These are phyloP conservation scores for Mucor plumbeus DNA, from an alignment of 371 early-diverging fungal species.

Conservation along the genomic window DNA sequence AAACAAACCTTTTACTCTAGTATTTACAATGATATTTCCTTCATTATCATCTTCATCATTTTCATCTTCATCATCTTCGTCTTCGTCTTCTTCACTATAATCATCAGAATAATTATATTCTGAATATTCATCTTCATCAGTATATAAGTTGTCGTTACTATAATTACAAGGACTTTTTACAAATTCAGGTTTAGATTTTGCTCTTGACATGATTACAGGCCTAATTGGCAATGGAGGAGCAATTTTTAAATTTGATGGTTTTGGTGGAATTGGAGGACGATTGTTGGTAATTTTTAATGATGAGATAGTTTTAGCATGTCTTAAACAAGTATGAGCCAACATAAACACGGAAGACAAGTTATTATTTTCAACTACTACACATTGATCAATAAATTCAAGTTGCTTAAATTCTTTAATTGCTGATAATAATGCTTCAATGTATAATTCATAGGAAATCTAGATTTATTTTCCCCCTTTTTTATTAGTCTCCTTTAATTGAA, in stretches of 20 bases:
- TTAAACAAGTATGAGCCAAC: conserved; percentile 43
- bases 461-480: conserved; percentile 1
- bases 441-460: conserved; percentile 45
- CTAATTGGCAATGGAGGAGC: conserved; percentile 46
- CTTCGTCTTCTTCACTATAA: background rate
- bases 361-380: conserved; percentile 22
- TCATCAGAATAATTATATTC: too few species aligned
- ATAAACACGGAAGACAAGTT: conserved; percentile 31
- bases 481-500: conserved; percentile 1
- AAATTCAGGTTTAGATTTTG: conserved; percentile 14
- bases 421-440: conserved; percentile 41
- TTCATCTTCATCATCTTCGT: conserved; percentile 15
- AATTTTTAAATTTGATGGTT: conserved; percentile 29
- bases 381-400: conserved; percentile 45
- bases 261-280: conserved; percentile 41
- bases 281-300: conserved; percentile 11
- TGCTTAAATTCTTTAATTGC: conserved; percentile 39
- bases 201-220: conserved; percentile 20
- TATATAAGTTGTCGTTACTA: background rate
- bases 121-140: background rate
- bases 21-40: conserved; percentile 10
- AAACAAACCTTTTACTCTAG: background rate
- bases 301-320: conserved; percentile 32
- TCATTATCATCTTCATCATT: conserved; percentile 26
- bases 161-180: background rate